A percentile compares a stretch with the other conserved stretches of the same genome.
Conservation (phyloP, 1,139 yeast genomes). For the Waltiozyma sp. region DNA sequence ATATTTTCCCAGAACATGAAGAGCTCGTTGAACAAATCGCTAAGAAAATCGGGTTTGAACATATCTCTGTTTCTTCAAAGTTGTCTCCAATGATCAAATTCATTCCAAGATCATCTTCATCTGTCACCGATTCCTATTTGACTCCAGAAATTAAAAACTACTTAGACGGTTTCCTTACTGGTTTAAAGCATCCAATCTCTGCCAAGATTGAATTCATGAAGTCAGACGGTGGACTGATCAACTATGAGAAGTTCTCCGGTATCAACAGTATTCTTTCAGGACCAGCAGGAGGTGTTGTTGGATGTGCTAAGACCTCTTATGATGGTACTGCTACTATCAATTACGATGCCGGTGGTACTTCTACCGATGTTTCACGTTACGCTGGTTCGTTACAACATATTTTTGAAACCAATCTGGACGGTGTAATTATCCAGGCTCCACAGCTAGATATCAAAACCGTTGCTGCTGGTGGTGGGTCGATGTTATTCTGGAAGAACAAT, state of each 20-base stretch:
- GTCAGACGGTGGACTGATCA: slow-evolving; percentile 50
- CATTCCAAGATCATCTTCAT: slow-evolving; percentile 60
- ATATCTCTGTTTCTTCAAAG: slow-evolving; percentile 54
- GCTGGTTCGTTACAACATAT: slow-evolving; percentile 40
- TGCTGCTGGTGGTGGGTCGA: slow-evolving; percentile 55
- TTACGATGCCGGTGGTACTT: slow-evolving; percentile 55
- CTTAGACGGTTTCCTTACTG: slow-evolving; percentile 47
- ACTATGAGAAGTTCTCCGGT: slow-evolving; percentile 38
- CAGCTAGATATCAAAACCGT: slow-evolving; percentile 48
- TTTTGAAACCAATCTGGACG: slow-evolving; percentile 47
- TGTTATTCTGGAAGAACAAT: slow-evolving; percentile 41
- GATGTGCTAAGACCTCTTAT: slow-evolving; percentile 41
- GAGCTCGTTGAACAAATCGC: slow-evolving; percentile 47
- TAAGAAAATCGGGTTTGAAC: slow-evolving; percentile 43
- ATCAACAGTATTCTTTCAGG: slow-evolving; percentile 45
- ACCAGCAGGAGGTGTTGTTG: slow-evolving; percentile 58
- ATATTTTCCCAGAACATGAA: slow-evolving; percentile 61
- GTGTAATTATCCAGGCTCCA: slow-evolving; percentile 45
- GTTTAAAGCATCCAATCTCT: slow-evolving; percentile 33
- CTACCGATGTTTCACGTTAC: slow-evolving; percentile 45
- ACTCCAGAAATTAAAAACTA: slow-evolving; percentile 64
- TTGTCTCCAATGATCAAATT: slow-evolving; percentile 67
- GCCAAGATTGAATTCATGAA: slow-evolving; percentile 43
- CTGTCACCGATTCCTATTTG: slow-evolving; percentile 67
- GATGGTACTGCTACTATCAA: slow-evolving; percentile 38